Percentiles rank a stretch among this genome's conserved stretches.
Conservation (phyloP, 352 stramenopile species). For the Pythium chondricola region DNA sequence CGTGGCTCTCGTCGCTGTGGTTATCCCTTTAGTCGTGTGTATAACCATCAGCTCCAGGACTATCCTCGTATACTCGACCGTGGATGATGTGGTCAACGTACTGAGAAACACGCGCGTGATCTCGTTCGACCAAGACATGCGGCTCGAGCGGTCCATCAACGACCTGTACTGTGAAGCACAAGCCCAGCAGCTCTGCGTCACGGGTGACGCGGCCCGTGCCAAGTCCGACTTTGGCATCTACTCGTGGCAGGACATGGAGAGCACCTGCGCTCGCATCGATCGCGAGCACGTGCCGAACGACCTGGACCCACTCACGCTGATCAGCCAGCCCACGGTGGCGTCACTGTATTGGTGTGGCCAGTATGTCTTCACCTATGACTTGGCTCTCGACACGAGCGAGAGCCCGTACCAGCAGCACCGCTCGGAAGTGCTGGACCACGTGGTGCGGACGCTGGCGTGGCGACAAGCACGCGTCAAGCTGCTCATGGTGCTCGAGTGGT, state of each 20-base stretch:
- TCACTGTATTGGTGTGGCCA: constrained; percentile 19
- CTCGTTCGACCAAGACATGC: constrained; percentile 3
- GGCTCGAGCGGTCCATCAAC: constrained; percentile 17
- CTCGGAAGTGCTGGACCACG: constrained; percentile 15
- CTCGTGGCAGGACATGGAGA: not conserved
- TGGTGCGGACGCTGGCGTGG: constrained; percentile 1
- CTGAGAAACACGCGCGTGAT: constrained; percentile 6
- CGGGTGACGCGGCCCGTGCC: not conserved
- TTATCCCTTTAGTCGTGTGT: constrained; percentile 1
- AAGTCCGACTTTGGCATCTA: constrained; percentile 4
- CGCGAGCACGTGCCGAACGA: not conserved
- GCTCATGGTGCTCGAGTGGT: constrained; percentile 23
- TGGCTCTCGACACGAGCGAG: not conserved
- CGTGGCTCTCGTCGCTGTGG: constrained; percentile 4
- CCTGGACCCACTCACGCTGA: constrained; percentile 13
- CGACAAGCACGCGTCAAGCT: constrained; percentile 11
- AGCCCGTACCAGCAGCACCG: constrained; percentile 22
- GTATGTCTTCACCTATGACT: constrained; percentile 12
- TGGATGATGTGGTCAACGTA: constrained; percentile 14
- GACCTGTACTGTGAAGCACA: constrained; percentile 15
- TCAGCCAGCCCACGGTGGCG: constrained; percentile 5
- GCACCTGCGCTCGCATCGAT: not conserved
- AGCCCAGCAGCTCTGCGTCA: constrained; percentile 5
- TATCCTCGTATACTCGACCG: constrained; percentile 1
- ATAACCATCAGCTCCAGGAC: not conserved